Base-by-base conservation (phyloP, 2,329 filamentous ascomycete species). In the Ascocoryne sarcoides region DNA sequence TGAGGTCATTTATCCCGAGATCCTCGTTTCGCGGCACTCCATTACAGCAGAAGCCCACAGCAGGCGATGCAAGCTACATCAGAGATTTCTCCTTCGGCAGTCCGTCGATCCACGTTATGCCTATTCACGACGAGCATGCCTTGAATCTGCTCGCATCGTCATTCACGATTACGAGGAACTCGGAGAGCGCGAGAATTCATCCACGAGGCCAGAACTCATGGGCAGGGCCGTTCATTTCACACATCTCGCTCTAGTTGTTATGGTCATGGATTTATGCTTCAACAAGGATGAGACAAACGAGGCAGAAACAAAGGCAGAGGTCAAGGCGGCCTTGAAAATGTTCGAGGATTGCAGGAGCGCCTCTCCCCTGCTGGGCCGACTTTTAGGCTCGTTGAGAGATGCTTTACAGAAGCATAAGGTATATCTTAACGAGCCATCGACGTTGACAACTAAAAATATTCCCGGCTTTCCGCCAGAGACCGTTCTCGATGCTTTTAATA, bases 261-360 rank as follows among this genome's bases (percentile, higher is more conserved):
- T 64, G 5, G 44, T 63, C 10, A 56, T 63, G 45, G 61, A 63
- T 33, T 40, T 60, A n/a, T 62, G 59, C 34, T 51, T 58, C 23
- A 52, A 56, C 37, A 56, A 48, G 33, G 41, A 39, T 2, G 41
- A 49, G 8, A 37, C 51, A 19, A 47, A 60, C 10, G 52, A 55
- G 19, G 48, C 47, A 26, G 50, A 47, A 23, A 45, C 49, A 16
- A 43, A 51, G n/a, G n/a, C n/a, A n/a, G n/a, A n/a, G n/a, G n/a
- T n/a, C 23, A 46, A 50, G 16, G 38, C 53, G 15, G 60, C 59
- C n/a, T 54, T 60, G 14, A 32, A 42, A 10, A 54, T 63, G 15
- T 48, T 63, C 10, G 57, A 62, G 45, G 48, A 54, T 10, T 53
- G 51, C 3, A 56, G 51, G 39, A 40, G 42, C 10, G 52, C 59